Percentiles rank a stretch among this genome's conserved stretches.
Evolutionary conservation across 1,139 yeast species (phyloP).

Genomic region (Candida buenavistaensis): DNA sequence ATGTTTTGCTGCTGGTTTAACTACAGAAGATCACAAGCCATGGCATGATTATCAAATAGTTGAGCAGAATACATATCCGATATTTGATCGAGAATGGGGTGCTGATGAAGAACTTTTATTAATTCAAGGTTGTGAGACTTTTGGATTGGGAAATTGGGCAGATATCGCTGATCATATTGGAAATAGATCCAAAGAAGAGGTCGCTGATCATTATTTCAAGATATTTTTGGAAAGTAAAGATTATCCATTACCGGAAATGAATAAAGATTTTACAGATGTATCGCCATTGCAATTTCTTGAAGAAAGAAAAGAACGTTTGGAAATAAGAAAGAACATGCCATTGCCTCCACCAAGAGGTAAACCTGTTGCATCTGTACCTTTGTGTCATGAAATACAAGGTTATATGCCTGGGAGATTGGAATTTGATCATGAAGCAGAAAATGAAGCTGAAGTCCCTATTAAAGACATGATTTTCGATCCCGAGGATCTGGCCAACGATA

Average conservation of each 20-base stretch:
- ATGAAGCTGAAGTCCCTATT: constrained; percentile 91
- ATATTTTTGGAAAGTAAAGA: constrained; percentile 66
- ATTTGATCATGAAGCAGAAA: constrained; percentile 93
- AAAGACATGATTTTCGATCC: constrained; percentile 96
- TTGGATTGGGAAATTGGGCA: constrained; percentile 96
- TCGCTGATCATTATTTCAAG: constrained; percentile 73
- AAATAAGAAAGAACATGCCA: constrained; percentile 64
- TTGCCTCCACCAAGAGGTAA: constrained; percentile 78
- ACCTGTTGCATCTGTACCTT: constrained; percentile 89
- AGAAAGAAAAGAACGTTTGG: constrained; percentile 69
- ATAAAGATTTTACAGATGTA: constrained; percentile 61
- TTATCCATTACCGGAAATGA: constrained; percentile 84
- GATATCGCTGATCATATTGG: constrained; percentile 96
- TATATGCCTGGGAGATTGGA: constrained; percentile 98
- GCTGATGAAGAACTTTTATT: constrained; percentile 93
- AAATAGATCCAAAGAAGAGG: constrained; percentile 88
- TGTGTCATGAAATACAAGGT: constrained; percentile 96
- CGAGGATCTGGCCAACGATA: constrained; percentile 84
- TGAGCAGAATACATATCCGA: constrained; percentile 94
- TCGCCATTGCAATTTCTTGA: constrained; percentile 70
- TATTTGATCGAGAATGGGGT: constrained; percentile 91
- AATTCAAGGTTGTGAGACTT: constrained; percentile 87
- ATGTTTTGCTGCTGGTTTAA: constrained; percentile 84
- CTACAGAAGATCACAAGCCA: constrained; percentile 86
- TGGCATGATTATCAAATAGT: constrained; percentile 90